phyloP scores from a whole-genome alignment of 768 basidiomycete species.

The Psilocybe azurescens region DNA sequence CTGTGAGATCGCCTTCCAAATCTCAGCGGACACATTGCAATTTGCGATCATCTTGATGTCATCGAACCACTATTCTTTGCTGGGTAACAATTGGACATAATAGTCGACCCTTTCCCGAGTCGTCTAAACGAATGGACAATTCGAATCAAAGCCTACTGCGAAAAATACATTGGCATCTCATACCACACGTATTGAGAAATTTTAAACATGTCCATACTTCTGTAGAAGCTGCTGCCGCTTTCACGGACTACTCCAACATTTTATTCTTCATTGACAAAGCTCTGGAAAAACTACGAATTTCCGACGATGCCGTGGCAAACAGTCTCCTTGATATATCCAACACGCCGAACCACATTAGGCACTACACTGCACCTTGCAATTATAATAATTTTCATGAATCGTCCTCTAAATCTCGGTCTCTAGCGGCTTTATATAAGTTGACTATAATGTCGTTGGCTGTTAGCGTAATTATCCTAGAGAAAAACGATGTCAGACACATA shows the following conservation, averaged over 20 bases:
- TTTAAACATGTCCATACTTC: no score
- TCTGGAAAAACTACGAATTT: no score
- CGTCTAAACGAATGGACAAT: neutral
- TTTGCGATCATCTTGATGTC: conserved; percentile 16
- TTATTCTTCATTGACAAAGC: no score
- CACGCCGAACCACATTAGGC: no score
- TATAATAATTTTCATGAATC: conserved; percentile 20
- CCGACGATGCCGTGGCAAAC: no score
- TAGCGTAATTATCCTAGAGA: conserved; percentile 81
- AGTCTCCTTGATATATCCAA: no score
- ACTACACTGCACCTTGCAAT: neutral
- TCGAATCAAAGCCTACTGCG: neutral
- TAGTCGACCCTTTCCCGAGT: neutral
- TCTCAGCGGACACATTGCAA: neutral
- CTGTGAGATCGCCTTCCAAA: neutral
- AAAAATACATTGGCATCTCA: no score
- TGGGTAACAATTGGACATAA: conserved; percentile 10
- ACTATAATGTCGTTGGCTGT: conserved; percentile 86
- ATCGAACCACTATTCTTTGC: conserved; percentile 19
- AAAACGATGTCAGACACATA: neutral
- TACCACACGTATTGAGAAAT: no score
- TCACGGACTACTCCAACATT: no score
- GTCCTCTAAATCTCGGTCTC: conserved; percentile 21
- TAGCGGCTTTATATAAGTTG: conserved; percentile 61
- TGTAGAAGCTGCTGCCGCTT: no score